phyloP scores from a whole-genome alignment of 164 flowering plant genomes.

The Taxillus chinensis region DNA sequence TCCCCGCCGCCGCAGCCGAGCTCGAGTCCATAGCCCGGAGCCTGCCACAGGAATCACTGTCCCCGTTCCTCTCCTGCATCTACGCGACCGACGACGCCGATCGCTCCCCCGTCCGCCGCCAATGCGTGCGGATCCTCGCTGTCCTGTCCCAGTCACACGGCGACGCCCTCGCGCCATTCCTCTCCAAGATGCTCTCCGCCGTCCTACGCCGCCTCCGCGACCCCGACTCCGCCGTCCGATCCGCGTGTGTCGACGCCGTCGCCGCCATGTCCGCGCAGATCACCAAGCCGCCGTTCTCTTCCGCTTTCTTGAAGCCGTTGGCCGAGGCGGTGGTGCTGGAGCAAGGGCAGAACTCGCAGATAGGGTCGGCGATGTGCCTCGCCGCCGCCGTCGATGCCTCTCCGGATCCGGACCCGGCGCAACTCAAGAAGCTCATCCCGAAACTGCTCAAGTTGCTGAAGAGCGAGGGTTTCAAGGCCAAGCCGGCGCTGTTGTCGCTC shows the following conservation, averaged over 20 bases:
- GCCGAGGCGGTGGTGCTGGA: constrained; percentile 58
- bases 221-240: constrained; percentile 56
- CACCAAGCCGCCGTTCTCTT: constrained; percentile 31
- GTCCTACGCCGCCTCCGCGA: constrained; percentile 66
- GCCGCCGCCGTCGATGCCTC: constrained; percentile 59
- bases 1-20: constrained; percentile 54
- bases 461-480: constrained; percentile 60
- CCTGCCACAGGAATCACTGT: constrained; percentile 28
- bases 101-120: constrained; percentile 62
- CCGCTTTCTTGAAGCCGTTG: constrained; percentile 48
- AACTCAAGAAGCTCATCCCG: constrained; percentile 40
- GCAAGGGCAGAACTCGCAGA: constrained; percentile 60
- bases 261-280: constrained; percentile 32
- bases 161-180: constrained; percentile 39
- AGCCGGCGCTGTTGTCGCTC: constrained; percentile 47
- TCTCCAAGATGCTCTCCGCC: constrained; percentile 51
- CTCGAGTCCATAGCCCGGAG: constrained; percentile 52
- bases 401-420: constrained; percentile 43
- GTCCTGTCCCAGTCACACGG: constrained; percentile 42
- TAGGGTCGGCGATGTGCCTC: constrained; percentile 67
- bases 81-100: constrained; percentile 40
- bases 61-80: constrained; percentile 61
- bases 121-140: constrained; percentile 54
- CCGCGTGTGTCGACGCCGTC: constrained; percentile 48
- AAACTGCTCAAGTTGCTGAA: constrained; percentile 56